Evolutionary conservation across 1,284 basidiomycete genomes (phyloP).

Genomic region (Ganoderma leucocontextum): DNA sequence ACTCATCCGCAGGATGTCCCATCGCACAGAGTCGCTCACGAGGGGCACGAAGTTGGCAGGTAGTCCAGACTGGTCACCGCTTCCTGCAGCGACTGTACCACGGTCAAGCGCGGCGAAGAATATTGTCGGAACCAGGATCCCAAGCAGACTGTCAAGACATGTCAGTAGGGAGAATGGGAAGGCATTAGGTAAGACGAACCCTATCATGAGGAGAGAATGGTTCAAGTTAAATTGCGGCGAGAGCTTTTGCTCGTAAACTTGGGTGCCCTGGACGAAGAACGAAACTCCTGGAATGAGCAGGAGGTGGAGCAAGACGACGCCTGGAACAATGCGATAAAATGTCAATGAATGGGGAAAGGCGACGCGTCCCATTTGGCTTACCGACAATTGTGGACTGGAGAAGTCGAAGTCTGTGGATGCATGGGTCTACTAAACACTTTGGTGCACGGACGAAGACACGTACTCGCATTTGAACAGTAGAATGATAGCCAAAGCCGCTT

Average conservation of each 20-base stretch:
- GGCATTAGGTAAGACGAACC: constrained; percentile 48
- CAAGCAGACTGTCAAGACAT: constrained; percentile 55
- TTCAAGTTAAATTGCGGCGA: constrained; percentile 64
- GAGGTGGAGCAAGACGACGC: constrained; percentile 69
- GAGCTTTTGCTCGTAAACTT: constrained; percentile 57
- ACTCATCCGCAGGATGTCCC: constrained; percentile 63
- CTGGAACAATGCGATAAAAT: constrained; percentile 39
- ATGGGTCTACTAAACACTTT: background rate
- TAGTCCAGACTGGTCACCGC: constrained; percentile 4
- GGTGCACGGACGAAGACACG: too few relatives aligned
- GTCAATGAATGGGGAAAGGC: too few relatives aligned
- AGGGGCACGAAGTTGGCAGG: constrained; percentile 9
- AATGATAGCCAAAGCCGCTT: constrained; percentile 73
- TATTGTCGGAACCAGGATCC: constrained; percentile 66
- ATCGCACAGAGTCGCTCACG: constrained; percentile 41
- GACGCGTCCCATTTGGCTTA: constrained; percentile 33
- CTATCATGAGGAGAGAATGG: constrained; percentile 68
- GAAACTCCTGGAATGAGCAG: constrained; percentile 67
- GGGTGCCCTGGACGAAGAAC: constrained; percentile 66
- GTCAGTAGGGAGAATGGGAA: background rate
- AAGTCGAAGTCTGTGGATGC: constrained; percentile 51
- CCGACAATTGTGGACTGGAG: constrained; percentile 69
- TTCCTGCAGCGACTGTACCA: constrained; percentile 31
- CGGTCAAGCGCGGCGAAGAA: constrained; percentile 68
- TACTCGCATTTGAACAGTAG: constrained; percentile 67